Base-by-base conservation (phyloP, 257 asterid genomes). In the Solanum phureja region DNA sequence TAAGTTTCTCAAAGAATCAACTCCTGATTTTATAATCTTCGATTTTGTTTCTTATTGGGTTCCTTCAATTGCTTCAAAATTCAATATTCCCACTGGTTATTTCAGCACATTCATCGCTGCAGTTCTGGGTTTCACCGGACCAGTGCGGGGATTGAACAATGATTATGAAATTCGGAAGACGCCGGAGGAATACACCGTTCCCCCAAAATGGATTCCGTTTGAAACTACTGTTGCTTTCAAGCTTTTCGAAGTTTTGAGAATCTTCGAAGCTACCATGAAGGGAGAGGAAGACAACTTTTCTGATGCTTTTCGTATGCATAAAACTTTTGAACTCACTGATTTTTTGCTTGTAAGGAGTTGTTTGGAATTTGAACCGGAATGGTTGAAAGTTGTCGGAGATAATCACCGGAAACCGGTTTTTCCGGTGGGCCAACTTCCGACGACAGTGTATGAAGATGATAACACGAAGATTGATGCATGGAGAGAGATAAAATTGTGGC, bases 31-130 rank as follows among this genome's bases (percentile, higher is more conserved):
- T 88, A 34, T 92, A 3, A 4, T 92, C 4, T 87, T 40, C 42
- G 91, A 91, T 87, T 90, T 91, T 62, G 77, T 42, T 19, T 11
- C 86, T 3, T 77, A 91, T 10, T 90, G 91, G 92, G 0, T 91
- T 12, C 90, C 91, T 23, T 68, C 90, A 0, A 2, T 86, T 8
- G 93, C 91, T 7, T 46, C 84, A 8, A 79, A 85, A 66, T 87
- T 89, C 56, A 33, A 84, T 6, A 46, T 92, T 72, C 49, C 73
- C 2, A 52, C 86, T 3, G 88, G 66, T 0, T 87, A 58, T 29
- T 92, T 90, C 72, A 69, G 91, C 37, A 88, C 87, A 1, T 89
- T 79, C 27, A 88, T 46, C 1, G 88, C 91, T 10, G 13, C 4
- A 1, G 4, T 10, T 56, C 1, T 90, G 74, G 90, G 87, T 5